phyloP scores from a whole-genome alignment of 129 eudicot species.

The Arctium lappa region DNA sequence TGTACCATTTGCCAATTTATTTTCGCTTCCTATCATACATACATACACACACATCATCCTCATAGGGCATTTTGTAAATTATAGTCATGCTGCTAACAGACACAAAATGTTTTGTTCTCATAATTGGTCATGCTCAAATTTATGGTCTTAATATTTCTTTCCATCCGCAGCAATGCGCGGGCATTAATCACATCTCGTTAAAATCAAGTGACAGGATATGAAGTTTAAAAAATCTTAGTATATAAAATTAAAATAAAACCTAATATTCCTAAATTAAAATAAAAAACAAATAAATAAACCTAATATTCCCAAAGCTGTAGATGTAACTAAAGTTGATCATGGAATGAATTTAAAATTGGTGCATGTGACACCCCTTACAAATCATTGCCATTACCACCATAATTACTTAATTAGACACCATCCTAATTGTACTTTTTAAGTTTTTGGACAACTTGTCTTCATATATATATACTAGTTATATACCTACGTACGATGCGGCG shows the following conservation, averaged over 20 bases:
- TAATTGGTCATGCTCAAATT: too few relatives aligned
- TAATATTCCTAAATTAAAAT: conserved; percentile 16
- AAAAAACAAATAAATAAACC: conserved; percentile 9
- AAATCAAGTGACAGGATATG: background rate
- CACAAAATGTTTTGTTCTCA: too few relatives aligned
- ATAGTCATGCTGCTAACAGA: too few relatives aligned
- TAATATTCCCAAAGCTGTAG: conserved; percentile 29
- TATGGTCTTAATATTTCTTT: too few relatives aligned
- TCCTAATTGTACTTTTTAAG: conserved; percentile 3
- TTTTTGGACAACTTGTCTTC: background rate
- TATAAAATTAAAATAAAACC: background rate
- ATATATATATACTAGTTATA: background rate
- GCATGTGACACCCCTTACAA: conserved; percentile 29
- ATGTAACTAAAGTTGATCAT: conserved; percentile 12
- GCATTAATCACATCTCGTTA: background rate
- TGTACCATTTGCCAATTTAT: too few relatives aligned
- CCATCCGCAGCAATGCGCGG: too few relatives aligned
- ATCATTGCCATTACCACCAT: conserved; percentile 23
- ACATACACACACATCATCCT: too few relatives aligned
- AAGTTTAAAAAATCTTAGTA: background rate
- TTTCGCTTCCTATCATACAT: too few relatives aligned
- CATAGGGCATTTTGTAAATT: too few relatives aligned
- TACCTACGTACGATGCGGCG: too few relatives aligned
- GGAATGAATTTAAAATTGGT: background rate
- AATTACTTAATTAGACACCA: conserved; percentile 12